A percentile compares a stretch with the other conserved stretches of the same genome.
Evolutionary conservation across 1,284 basidiomycete species (phyloP).

Genomic region (Wolfiporia cocos): DNA sequence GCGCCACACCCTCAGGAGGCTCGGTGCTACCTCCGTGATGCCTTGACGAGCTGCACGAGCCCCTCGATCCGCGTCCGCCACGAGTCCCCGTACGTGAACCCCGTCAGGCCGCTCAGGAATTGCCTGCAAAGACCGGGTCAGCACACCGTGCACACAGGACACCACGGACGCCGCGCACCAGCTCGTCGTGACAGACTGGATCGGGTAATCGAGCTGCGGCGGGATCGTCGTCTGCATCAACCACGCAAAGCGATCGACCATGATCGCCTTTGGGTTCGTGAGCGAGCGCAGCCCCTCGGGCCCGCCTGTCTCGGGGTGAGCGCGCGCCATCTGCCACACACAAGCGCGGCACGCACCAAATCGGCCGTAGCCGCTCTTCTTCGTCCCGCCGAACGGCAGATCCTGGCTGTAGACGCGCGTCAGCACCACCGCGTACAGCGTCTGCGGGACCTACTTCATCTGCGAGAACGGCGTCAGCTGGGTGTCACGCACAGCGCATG

Average conservation of each 20-base stretch:
- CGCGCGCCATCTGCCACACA: background rate
- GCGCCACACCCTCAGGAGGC: no score
- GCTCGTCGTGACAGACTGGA: constrained; percentile 76
- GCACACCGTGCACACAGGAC: constrained; percentile 9
- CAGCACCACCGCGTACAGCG: no score
- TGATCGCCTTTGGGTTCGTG: constrained; percentile 84
- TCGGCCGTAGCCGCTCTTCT: constrained; percentile 85
- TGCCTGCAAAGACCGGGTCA: constrained; percentile 43
- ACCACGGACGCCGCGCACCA: constrained; percentile 51
- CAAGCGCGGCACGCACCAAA: constrained; percentile 52
- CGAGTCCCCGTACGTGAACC: constrained; percentile 68
- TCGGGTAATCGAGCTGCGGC: constrained; percentile 79
- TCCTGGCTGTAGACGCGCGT: constrained; percentile 62
- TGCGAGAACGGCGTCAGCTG: constrained; percentile 21
- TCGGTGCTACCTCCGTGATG: constrained; percentile 17
- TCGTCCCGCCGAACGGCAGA: constrained; percentile 90
- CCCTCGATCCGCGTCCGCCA: constrained; percentile 59
- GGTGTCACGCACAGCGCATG: constrained; percentile 6
- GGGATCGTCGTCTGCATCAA: constrained; percentile 85
- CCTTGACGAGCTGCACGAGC: constrained; percentile 31
- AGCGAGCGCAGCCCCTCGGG: constrained; percentile 87
- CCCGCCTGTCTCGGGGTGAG: constrained; percentile 47
- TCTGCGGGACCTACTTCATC: constrained; percentile 57
- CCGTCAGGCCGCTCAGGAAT: constrained; percentile 70
- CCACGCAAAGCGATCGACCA: constrained; percentile 81